Evolutionary conservation across 768 basidiomycete species (phyloP).

Genomic region (Suillus weaverae): DNA sequence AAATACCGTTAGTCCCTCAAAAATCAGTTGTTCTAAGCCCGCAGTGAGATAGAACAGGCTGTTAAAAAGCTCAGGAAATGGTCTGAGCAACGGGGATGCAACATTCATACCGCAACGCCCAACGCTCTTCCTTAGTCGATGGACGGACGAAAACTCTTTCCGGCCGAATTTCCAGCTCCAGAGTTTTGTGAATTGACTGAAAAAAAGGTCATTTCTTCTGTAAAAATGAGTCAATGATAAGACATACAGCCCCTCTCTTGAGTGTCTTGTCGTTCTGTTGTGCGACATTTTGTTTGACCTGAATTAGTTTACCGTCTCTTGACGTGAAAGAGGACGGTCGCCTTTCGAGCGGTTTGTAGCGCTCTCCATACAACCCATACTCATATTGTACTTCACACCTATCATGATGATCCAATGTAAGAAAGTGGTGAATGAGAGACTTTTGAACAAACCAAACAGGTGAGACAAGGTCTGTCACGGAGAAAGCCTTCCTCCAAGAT

Average conservation of each 20-base stretch:
- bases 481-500: conserved; percentile 42
- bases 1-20: conserved; percentile 52
- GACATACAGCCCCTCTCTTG: conserved; percentile 54
- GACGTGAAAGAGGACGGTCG: conserved; percentile 61
- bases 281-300: conserved; percentile 51
- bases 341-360: conserved; percentile 45
- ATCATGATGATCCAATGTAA: conserved; percentile 7
- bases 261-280: conserved; percentile 52
- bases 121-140: conserved; percentile 64
- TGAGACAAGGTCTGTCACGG: conserved; percentile 62
- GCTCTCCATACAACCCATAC: conserved; percentile 64
- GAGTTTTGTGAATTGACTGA: conserved; percentile 71
- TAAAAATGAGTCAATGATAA: not conserved
- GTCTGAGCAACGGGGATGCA: not conserved
- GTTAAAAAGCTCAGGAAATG: conserved; percentile 4
- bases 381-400: conserved; percentile 85
- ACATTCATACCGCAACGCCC: conserved; percentile 66
- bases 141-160: conserved; percentile 54
- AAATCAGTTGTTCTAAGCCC: conserved; percentile 54
- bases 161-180: conserved; percentile 72
- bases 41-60: conserved; percentile 77
- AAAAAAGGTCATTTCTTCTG: not conserved
- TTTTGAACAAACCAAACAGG: conserved; percentile 52
- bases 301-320: conserved; percentile 58
- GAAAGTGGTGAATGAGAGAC: not conserved